These are phyloP conservation scores for Phlyctochytrium arcticum DNA, from an alignment of 192 early-diverging fungal genomes.

Conservation along the genomic window DNA sequence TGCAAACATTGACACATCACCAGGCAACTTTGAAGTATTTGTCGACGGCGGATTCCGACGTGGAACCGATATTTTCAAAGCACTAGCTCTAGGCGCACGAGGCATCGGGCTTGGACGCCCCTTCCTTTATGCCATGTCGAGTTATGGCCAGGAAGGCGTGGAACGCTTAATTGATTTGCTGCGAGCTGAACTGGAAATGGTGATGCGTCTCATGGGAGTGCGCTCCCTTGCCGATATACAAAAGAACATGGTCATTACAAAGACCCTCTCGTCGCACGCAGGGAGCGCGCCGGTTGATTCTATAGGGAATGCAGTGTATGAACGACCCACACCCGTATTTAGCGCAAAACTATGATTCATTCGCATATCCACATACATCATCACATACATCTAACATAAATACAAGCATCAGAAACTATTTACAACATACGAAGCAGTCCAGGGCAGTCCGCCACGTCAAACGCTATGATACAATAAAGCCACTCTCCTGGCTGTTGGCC, in stretches of 20 bases:
- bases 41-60: slow-evolving; percentile 91
- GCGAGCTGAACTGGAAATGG: slow-evolving; percentile 80
- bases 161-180: slow-evolving; percentile 69
- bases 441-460: too few species aligned
- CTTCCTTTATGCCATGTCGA: slow-evolving; percentile 58
- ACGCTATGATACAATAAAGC: too few species aligned
- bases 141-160: slow-evolving; percentile 84
- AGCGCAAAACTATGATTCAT: too few species aligned
- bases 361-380: too few species aligned
- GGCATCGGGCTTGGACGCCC: slow-evolving; percentile 86
- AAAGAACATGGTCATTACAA: slow-evolving; percentile 31
- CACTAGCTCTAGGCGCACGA: slow-evolving; percentile 88
- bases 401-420: too few species aligned
- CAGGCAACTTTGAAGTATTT: slow-evolving; percentile 73
- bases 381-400: too few species aligned
- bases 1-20: background rate
- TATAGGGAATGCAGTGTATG: background rate
- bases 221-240: slow-evolving; percentile 63
- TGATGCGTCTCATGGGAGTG: slow-evolving; percentile 38
- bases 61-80: slow-evolving; percentile 94
- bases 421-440: too few species aligned
- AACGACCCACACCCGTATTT: too few species aligned
- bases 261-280: slow-evolving; percentile 20
- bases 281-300: background rate
- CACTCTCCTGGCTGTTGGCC: too few species aligned